phyloP scores from a whole-genome alignment of 768 basidiomycete species.

The Leccinum imitatum region DNA sequence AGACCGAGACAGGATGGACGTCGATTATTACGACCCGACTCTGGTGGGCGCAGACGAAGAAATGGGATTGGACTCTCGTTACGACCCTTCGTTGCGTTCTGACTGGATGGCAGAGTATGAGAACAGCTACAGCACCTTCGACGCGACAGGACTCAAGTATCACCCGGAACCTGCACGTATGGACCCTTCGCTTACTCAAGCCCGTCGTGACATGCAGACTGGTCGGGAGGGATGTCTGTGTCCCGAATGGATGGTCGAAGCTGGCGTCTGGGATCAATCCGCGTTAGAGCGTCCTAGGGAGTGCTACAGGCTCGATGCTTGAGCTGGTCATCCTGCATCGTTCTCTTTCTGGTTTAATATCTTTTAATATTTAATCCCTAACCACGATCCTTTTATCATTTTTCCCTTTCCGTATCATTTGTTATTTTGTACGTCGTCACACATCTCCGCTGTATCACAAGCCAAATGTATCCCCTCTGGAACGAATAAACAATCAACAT shows the following conservation, averaged over 20 bases:
- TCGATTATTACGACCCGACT: neutral
- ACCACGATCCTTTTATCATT: neutral
- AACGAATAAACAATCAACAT: no score
- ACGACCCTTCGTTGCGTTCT: constrained; percentile 7
- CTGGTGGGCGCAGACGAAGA: constrained; percentile 4
- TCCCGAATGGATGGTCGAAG: constrained; percentile 26
- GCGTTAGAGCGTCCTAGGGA: neutral
- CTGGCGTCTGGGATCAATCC: constrained; percentile 12
- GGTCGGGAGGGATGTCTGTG: constrained; percentile 18
- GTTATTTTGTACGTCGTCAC: no score
- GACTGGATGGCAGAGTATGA: constrained; percentile 19
- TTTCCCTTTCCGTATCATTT: no score
- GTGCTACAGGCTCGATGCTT: neutral
- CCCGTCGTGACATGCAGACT: neutral
- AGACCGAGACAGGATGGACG: neutral
- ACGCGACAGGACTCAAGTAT: neutral
- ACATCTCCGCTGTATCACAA: no score
- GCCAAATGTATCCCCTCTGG: no score
- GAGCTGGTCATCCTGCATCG: constrained; percentile 1
- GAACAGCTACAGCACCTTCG: constrained; percentile 5
- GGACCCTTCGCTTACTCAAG: neutral
- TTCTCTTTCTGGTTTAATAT: neutral
- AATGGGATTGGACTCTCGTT: constrained; percentile 4
- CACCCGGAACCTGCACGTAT: neutral
- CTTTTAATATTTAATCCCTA: neutral